Conservation (phyloP, 352 stramenopile genomes). For the Pythium dissotocum region DNA sequence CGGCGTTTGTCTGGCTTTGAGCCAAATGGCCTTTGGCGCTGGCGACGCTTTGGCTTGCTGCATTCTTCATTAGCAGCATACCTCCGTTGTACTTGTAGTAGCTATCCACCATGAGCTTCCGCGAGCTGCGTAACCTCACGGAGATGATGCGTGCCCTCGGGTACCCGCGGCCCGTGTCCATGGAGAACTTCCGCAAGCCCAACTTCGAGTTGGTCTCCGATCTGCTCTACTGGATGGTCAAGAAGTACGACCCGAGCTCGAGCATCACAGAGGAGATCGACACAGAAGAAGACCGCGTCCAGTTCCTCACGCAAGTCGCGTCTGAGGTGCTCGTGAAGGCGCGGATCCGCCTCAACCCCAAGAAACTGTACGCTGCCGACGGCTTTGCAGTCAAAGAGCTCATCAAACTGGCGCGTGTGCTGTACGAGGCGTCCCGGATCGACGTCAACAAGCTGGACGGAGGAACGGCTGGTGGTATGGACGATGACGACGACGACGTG, state of each 20-base stretch:
- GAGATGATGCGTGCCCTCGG: conserved; percentile 95
- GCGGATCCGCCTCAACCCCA: conserved; percentile 93
- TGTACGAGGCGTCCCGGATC: conserved; percentile 90
- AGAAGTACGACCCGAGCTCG: conserved; percentile 88
- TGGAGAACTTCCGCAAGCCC: conserved; percentile 95
- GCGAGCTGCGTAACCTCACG: conserved; percentile 91
- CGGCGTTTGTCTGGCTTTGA: conserved; percentile 13
- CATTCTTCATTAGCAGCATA: not conserved
- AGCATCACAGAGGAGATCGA: conserved; percentile 93
- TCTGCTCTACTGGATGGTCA: conserved; percentile 97
- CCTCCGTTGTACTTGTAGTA: not conserved
- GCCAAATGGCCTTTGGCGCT: not conserved
- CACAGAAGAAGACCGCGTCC: conserved; percentile 93
- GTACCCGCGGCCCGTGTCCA: conserved; percentile 88
- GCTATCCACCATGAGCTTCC: conserved; percentile 67
- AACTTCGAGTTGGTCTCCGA: conserved; percentile 97
- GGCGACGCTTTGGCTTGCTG: conserved; percentile 5
- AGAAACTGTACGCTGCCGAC: conserved; percentile 96
- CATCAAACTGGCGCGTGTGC: conserved; percentile 92
- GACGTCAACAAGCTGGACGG: conserved; percentile 56
- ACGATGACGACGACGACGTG: conserved; percentile 76
- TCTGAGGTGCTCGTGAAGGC: conserved; percentile 88
- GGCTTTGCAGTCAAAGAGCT: conserved; percentile 93
- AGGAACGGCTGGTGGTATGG: conserved; percentile 33
- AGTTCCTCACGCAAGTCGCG: conserved; percentile 91